Conservation (phyloP, 106 monocot species). For the Platanthera zijinensis region DNA sequence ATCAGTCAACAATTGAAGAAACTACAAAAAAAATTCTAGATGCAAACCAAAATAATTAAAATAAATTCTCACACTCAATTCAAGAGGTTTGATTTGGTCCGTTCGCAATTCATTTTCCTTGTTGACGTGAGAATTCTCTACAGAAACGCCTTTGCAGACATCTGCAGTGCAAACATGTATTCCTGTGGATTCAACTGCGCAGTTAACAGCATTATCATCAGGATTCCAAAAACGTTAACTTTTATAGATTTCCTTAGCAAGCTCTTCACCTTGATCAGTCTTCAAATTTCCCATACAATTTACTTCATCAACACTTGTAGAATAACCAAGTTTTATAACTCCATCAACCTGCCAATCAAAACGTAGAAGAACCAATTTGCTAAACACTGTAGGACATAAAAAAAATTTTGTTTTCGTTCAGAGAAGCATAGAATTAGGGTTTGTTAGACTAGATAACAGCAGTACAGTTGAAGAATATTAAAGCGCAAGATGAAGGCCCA, state of each 20-base stretch:
- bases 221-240: background rate
- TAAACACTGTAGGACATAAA: background rate
- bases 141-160: constrained; percentile 7
- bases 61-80: constrained; percentile 20
- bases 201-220: constrained; percentile 20
- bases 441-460: background rate
- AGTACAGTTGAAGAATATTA: no score
- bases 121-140: constrained; percentile 13
- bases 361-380: background rate
- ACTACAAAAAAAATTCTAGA: background rate
- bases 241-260: background rate
- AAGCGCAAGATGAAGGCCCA: background rate
- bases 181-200: background rate
- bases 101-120: constrained; percentile 13
- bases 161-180: background rate
- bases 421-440: background rate
- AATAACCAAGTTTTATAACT: constrained; percentile 28
- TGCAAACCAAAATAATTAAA: background rate
- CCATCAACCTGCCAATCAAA: constrained; percentile 38
- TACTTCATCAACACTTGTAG: background rate
- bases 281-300: constrained; percentile 2
- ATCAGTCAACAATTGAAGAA: background rate
- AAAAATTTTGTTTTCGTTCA: background rate
- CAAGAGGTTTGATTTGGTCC: background rate
- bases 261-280: constrained; percentile 16